phyloP scores from a whole-genome alignment of 106 monocot species.

The Narthecium ossifragum region DNA sequence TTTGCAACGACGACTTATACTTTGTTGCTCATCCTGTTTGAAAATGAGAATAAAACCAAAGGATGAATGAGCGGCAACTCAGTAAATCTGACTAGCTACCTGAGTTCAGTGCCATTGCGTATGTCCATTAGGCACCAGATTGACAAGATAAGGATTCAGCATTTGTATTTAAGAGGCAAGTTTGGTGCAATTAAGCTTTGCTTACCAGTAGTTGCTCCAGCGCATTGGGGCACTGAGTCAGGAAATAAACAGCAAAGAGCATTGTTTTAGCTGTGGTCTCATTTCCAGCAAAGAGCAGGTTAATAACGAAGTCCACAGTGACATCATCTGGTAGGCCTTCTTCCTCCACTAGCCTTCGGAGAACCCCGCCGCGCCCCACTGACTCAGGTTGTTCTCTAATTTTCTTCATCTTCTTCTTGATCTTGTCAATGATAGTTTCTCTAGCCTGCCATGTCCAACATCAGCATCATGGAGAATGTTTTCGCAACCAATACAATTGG shows the following conservation, averaged over 20 bases:
- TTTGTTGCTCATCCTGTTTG: slow-evolving; percentile 25
- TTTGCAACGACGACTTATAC: slow-evolving; percentile 2
- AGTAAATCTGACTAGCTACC: too few relatives aligned
- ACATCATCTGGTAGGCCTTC: slow-evolving; percentile 24
- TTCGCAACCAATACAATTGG: too few relatives aligned
- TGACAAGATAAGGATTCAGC: not conserved
- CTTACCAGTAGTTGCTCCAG: slow-evolving; percentile 28
- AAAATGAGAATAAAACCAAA: not conserved
- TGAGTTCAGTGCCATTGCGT: too few relatives aligned
- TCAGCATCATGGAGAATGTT: not conserved
- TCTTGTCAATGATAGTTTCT: slow-evolving; percentile 30
- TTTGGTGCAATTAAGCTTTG: not conserved
- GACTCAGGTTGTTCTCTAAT: slow-evolving; percentile 5
- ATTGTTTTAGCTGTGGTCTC: slow-evolving; percentile 48
- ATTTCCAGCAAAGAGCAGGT: slow-evolving; percentile 39
- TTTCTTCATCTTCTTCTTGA: slow-evolving; percentile 19
- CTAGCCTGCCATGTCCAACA: slow-evolving; percentile 22
- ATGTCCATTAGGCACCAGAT: too few relatives aligned
- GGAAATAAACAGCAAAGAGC: slow-evolving; percentile 44
- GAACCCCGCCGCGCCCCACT: slow-evolving; percentile 14
- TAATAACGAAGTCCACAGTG: slow-evolving; percentile 36
- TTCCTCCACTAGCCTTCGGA: slow-evolving; percentile 31
- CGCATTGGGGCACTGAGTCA: slow-evolving; percentile 34
- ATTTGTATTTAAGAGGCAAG: not conserved
- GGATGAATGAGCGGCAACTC: too few relatives aligned